A percentile compares a stretch with the other conserved stretches of the same genome.
These are phyloP conservation scores for Chimonanthus salicifolius DNA, from an alignment of 164 flowering plant species.

Conservation along the genomic window DNA sequence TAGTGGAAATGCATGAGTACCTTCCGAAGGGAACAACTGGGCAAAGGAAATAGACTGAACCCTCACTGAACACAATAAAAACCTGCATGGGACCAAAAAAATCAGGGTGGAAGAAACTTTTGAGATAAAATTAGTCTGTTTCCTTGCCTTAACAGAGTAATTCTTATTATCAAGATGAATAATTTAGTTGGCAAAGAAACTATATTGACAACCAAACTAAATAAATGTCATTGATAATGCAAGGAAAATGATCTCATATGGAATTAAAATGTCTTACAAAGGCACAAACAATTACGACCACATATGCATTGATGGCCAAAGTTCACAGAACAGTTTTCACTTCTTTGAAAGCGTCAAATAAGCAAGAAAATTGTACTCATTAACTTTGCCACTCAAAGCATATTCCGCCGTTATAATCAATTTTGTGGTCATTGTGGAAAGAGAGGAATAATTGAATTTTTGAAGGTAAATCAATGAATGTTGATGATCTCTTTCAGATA, in stretches of 20 bases:
- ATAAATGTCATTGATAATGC: neutral
- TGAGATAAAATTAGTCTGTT: neutral
- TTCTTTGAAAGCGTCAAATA: neutral
- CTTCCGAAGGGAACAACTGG: conserved; percentile 98
- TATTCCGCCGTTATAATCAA: neutral
- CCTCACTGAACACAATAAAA: conserved; percentile 76
- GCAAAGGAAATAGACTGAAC: conserved; percentile 76
- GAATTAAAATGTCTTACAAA: neutral
- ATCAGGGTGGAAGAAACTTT: neutral
- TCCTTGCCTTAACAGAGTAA: neutral
- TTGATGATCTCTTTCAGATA: too few species aligned
- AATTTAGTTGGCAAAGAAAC: neutral
- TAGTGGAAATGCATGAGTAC: conserved; percentile 27
- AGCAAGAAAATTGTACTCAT: too few species aligned
- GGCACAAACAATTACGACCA: neutral
- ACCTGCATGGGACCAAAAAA: conserved; percentile 44
- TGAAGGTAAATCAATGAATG: too few species aligned
- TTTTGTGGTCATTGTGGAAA: too few species aligned
- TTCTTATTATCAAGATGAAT: neutral
- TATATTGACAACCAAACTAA: neutral
- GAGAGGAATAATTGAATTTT: too few species aligned
- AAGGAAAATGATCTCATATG: neutral
- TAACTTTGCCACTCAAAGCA: neutral
- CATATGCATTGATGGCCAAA: neutral
- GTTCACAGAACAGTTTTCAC: neutral